A percentile compares a stretch with the other conserved stretches of the same genome.
Evolutionary conservation across 805 yeast species (phyloP).

Genomic region (Starmera caribaea): DNA sequence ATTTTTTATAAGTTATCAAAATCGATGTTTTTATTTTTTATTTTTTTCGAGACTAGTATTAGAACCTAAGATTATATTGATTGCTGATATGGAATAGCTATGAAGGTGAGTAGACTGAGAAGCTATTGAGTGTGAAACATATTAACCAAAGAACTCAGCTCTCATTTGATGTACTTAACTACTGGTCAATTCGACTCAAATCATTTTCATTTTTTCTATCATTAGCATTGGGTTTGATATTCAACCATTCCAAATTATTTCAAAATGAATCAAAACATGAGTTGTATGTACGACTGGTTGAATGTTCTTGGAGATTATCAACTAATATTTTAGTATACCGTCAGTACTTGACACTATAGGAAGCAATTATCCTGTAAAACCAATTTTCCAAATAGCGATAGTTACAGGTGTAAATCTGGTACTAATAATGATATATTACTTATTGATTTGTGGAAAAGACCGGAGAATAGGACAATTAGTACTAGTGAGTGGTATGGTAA

Average conservation of each 20-base stretch:
- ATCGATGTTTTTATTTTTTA: too few species aligned
- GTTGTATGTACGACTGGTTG: conserved; percentile 6
- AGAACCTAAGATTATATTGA: too few species aligned
- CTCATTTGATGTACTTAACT: too few species aligned
- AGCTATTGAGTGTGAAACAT: too few species aligned
- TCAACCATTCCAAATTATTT: conserved; percentile 6
- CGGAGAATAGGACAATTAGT: not conserved
- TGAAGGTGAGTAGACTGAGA: too few species aligned
- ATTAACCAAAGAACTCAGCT: too few species aligned
- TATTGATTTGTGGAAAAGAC: not conserved
- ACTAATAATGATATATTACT: not conserved
- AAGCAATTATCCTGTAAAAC: conserved; percentile 8
- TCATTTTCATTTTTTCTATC: conserved; percentile 7
- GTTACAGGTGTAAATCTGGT: conserved; percentile 4
- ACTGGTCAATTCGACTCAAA: not conserved
- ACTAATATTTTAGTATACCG: conserved; percentile 7
- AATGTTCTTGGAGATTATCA: not conserved
- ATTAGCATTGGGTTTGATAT: conserved; percentile 3
- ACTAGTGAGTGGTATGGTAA: not conserved
- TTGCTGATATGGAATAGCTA: too few species aligned
- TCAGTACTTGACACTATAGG: conserved; percentile 7
- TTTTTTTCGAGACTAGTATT: too few species aligned
- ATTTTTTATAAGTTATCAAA: too few species aligned
- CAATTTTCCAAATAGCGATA: conserved; percentile 9
- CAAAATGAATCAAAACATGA: conserved; percentile 8